Evolutionary conservation across 805 yeast species (phyloP).

Genomic region (Lipomyces chichibuensis): DNA sequence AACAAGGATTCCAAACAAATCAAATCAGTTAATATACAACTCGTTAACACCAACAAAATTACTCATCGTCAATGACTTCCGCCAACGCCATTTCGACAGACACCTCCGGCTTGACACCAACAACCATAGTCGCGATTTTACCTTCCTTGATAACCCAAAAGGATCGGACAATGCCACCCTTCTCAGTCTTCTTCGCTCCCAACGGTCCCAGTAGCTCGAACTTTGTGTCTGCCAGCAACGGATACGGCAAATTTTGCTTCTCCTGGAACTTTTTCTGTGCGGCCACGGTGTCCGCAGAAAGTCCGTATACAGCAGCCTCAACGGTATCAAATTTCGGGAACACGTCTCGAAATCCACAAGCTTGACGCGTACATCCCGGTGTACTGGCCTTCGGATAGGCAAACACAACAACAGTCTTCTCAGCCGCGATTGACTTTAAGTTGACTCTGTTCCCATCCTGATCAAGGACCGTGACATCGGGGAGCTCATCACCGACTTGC

Average conservation of each 20-base stretch:
- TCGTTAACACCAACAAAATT: background rate
- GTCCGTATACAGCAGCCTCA: constrained; percentile 67
- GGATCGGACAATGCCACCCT: constrained; percentile 84
- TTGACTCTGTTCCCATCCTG: constrained; percentile 70
- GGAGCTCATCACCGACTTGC: constrained; percentile 50
- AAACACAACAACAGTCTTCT: constrained; percentile 29
- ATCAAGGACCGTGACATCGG: constrained; percentile 63
- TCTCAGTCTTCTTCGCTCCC: constrained; percentile 82
- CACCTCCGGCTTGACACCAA: constrained; percentile 53
- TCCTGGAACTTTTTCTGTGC: constrained; percentile 75
- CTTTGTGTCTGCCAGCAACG: constrained; percentile 74
- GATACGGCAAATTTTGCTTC: constrained; percentile 74
- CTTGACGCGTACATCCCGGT: constrained; percentile 96
- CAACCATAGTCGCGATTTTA: constrained; percentile 56
- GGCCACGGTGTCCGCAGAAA: constrained; percentile 79
- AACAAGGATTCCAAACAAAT: no score
- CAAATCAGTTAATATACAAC: no score
- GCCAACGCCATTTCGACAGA: constrained; percentile 42
- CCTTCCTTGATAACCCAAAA: constrained; percentile 90
- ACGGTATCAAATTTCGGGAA: constrained; percentile 57
- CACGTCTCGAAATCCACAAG: constrained; percentile 79
- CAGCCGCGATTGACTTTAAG: constrained; percentile 44
- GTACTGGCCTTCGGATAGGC: constrained; percentile 93
- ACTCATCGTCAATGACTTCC: constrained; percentile 15
- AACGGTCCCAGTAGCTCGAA: constrained; percentile 67